A percentile compares a stretch with the other conserved stretches of the same genome.
These are phyloP conservation scores for Acanthochlamys bracteata DNA, from an alignment of 106 monocot species.

Conservation along the genomic window DNA sequence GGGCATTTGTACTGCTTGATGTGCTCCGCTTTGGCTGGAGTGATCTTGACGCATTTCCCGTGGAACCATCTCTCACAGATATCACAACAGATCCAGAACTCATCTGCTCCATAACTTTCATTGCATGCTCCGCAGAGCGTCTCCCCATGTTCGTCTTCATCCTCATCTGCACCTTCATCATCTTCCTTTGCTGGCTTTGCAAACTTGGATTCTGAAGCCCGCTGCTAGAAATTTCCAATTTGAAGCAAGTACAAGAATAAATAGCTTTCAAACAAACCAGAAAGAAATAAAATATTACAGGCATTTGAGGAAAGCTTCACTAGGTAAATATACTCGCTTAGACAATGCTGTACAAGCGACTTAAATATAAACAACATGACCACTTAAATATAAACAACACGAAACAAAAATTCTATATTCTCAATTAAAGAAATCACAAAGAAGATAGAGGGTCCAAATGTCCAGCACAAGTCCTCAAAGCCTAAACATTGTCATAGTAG, in stretches of 20 bases:
- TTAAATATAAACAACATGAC: too few species aligned
- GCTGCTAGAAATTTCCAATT: conserved; percentile 5
- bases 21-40: conserved; percentile 36
- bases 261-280: too few species aligned
- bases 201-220: conserved; percentile 17
- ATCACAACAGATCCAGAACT: conserved; percentile 70
- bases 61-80: conserved; percentile 62
- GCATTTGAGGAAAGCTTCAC: too few species aligned
- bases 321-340: too few species aligned
- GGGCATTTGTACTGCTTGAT: conserved; percentile 52
- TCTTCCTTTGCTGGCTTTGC: conserved; percentile 23
- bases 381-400: too few species aligned
- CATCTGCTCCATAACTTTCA: conserved; percentile 43
- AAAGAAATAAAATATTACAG: too few species aligned
- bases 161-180: conserved; percentile 14
- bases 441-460: too few species aligned
- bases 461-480: too few species aligned
- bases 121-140: conserved; percentile 52
- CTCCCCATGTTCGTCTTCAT: conserved; percentile 36
- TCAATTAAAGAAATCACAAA: too few species aligned
- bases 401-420: too few species aligned
- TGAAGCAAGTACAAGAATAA: neutral
- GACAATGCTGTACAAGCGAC: too few species aligned
- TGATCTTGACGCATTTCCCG: conserved; percentile 56
- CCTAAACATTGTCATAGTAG: too few species aligned